Base-by-base conservation (phyloP, 768 basidiomycete species). In the Lactifluus piperatus region DNA sequence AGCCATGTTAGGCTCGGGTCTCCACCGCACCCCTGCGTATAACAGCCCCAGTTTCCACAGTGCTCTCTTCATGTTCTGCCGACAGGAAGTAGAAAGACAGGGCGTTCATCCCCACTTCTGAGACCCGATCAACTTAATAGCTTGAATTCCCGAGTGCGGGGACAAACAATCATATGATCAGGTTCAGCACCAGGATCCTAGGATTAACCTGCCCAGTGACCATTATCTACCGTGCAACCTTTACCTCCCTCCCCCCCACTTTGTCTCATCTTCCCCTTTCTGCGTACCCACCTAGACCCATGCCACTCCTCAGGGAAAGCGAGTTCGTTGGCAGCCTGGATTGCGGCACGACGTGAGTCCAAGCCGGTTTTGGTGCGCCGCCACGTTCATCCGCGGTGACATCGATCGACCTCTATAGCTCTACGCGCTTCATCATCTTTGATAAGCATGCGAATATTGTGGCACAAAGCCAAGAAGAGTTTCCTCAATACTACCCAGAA, bases 261-360 rank as follows among this genome's bases (percentile, higher is more conserved):
- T 43, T 49, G 27, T 27, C 24, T 29, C 26, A 20, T 27, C 48
- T 39, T 24, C 16, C 53, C 53, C 24, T 24, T 14, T 41, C 26
- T 30, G 4, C 16, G 10, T 4, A 30, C 37, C 6, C 18, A 27
- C 34, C 22, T 32, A 51, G 44, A 51, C 44, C 14, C 22, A 57
- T 78, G 76, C 46, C 68, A 16, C 48, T 52, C 46, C 73, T 78
- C 52, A 84, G 81, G 67, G 79, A 81, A 66, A 85, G 84, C 59
- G 85, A 93, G 69, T 93, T 95, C 71, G 85, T 97, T 45, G 94
- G 91, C 56, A 91, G 91, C 51, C 77, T 97, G 60, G 94, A 97
- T 72, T 95, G 94, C 68, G 94, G 94, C 41, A 97, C 94, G 50
- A 97, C 94, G 92, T 94, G 66, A 70, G 89, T 74, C 34, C 52